Percentiles rank a stretch among this genome's conserved stretches.
These are phyloP conservation scores for Iberis pinnata DNA, from an alignment of 345 rosid genomes.

Conservation along the genomic window DNA sequence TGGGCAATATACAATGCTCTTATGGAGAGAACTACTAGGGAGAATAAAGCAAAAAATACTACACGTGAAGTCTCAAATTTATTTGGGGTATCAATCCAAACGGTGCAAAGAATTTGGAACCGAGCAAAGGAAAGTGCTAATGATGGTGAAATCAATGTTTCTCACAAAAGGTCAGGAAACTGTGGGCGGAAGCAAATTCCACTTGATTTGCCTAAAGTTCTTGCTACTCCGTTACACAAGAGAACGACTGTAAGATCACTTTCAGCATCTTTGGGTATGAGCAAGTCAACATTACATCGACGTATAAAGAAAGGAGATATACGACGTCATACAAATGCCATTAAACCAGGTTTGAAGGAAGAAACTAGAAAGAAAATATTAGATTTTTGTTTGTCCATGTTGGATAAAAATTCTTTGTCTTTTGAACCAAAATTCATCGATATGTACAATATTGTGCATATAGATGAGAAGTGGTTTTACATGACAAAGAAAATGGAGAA, in stretches of 20 bases:
- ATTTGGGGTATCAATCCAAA: background rate
- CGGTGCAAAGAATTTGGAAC: background rate
- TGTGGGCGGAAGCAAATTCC: background rate
- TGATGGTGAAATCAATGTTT: background rate
- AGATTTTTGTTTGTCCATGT: background rate
- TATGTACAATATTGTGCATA: background rate
- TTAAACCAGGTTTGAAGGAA: background rate
- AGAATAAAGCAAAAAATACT: background rate
- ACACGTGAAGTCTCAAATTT: background rate
- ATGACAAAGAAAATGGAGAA: too few relatives aligned
- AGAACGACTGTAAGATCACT: background rate
- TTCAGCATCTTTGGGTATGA: background rate
- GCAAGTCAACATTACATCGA: background rate
- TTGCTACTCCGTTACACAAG: background rate
- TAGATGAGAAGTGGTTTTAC: too few relatives aligned
- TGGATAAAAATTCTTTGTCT: background rate
- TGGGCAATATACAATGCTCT: background rate
- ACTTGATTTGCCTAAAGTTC: background rate
- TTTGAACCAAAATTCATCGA: background rate
- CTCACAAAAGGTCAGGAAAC: background rate
- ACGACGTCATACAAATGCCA: background rate
- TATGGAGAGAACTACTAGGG: background rate
- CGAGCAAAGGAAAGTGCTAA: background rate
- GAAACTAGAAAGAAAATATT: background rate
- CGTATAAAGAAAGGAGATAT: background rate